Evolutionary conservation across 768 basidiomycete genomes (phyloP).

Genomic region (Tulasnella calospora): DNA sequence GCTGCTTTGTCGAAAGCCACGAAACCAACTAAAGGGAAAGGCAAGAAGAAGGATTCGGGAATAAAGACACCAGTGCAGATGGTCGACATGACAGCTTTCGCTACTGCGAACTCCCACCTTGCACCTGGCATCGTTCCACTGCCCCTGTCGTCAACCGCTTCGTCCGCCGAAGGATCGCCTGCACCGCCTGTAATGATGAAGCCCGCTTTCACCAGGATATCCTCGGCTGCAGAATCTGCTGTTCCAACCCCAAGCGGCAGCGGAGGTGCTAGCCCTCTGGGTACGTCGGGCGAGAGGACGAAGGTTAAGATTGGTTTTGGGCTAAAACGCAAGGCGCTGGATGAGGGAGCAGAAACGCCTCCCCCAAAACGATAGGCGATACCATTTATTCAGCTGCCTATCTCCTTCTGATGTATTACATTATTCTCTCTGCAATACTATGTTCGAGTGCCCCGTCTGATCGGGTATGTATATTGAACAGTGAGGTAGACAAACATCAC

Average conservation of each 20-base stretch:
- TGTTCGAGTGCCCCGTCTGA: neutral
- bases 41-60: conserved; percentile 63
- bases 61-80: conserved; percentile 48
- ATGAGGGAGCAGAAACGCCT: conserved; percentile 62
- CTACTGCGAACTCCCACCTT: conserved; percentile 54
- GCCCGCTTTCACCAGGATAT: conserved; percentile 25
- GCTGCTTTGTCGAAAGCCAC: conserved; percentile 70
- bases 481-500: neutral
- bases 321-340: conserved; percentile 72
- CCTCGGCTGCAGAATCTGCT: conserved; percentile 35
- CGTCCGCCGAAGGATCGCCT: conserved; percentile 43
- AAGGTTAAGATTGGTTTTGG: conserved; percentile 69
- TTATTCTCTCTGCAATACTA: neutral
- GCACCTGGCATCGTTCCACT: conserved; percentile 42
- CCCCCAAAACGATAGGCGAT: conserved; percentile 52
- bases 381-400: neutral
- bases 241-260: conserved; percentile 53
- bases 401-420: neutral
- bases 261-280: conserved; percentile 49
- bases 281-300: conserved; percentile 48
- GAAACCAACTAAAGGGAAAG: conserved; percentile 67
- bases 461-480: neutral
- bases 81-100: conserved; percentile 53
- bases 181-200: conserved; percentile 31
- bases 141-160: conserved; percentile 40